phyloP scores from a whole-genome alignment of 2,329 filamentous ascomycete genomes.

The Botrytis fragariae region DNA sequence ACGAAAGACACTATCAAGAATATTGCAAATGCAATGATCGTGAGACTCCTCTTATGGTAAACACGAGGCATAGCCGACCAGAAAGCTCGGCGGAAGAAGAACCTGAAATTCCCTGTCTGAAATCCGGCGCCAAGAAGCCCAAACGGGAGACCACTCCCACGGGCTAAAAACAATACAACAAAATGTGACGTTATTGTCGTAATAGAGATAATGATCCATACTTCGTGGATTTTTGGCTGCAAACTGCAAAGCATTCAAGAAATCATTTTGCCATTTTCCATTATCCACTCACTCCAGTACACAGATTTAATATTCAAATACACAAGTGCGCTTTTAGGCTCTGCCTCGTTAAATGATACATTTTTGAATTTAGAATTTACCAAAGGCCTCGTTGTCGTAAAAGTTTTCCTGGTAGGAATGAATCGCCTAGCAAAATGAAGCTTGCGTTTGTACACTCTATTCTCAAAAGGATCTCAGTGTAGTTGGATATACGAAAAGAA shows the following conservation, averaged over 20 bases:
- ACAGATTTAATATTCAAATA: neutral
- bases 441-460: neutral
- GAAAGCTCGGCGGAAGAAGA: slow-evolving; percentile 5
- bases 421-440: neutral
- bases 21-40: neutral
- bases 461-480: neutral
- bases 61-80: neutral
- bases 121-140: neutral
- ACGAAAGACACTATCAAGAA: neutral
- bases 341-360: neutral
- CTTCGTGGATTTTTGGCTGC: neutral
- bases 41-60: neutral
- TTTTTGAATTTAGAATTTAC: neutral
- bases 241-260: neutral
- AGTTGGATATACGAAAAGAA: neutral
- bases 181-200: neutral
- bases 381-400: neutral
- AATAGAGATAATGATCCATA: neutral
- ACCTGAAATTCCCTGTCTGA: neutral
- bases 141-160: neutral
- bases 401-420: neutral
- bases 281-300: neutral
- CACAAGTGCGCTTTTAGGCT: neutral
- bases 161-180: neutral
- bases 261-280: neutral